Percentiles rank a stretch among this genome's conserved stretches.
These are phyloP conservation scores for Psidium friedrichsthalianum DNA, from an alignment of 345 rosid genomes.

Conservation along the genomic window DNA sequence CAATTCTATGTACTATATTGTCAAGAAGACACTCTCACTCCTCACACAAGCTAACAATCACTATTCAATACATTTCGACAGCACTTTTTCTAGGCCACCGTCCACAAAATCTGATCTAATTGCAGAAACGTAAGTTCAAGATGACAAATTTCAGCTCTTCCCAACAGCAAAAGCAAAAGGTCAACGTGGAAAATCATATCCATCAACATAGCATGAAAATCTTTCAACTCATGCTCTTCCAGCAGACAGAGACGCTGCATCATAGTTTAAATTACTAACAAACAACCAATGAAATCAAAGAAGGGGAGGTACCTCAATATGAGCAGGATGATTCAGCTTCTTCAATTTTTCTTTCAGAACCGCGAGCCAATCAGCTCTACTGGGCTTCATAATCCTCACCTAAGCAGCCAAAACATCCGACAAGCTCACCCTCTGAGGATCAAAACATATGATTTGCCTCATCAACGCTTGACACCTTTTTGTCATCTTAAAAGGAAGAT, in stretches of 20 bases:
- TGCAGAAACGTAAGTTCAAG: not conserved
- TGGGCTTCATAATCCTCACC: conserved; percentile 76
- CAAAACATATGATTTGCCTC: conserved; percentile 52
- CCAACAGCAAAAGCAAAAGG: too few relatives aligned
- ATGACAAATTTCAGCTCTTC: too few relatives aligned
- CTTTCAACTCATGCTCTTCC: not conserved
- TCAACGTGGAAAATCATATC: not conserved
- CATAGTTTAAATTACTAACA: too few relatives aligned
- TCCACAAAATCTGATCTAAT: not conserved
- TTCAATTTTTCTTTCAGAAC: conserved; percentile 50
- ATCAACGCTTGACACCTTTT: conserved; percentile 58
- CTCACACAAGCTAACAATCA: not conserved
- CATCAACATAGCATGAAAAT: not conserved
- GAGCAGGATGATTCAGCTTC: conserved; percentile 44
- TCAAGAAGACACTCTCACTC: not conserved
- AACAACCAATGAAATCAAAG: too few relatives aligned
- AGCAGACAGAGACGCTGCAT: not conserved
- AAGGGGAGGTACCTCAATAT: conserved; percentile 25
- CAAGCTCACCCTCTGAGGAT: conserved; percentile 20
- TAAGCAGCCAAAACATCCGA: conserved; percentile 45
- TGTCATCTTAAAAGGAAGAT: conserved; percentile 48
- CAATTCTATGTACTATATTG: not conserved
- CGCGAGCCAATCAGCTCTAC: conserved; percentile 67
- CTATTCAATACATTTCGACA: too few relatives aligned
- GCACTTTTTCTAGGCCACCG: too few relatives aligned